These are phyloP conservation scores for Candida maesae DNA, from an alignment of 805 yeast genomes.

Conservation along the genomic window DNA sequence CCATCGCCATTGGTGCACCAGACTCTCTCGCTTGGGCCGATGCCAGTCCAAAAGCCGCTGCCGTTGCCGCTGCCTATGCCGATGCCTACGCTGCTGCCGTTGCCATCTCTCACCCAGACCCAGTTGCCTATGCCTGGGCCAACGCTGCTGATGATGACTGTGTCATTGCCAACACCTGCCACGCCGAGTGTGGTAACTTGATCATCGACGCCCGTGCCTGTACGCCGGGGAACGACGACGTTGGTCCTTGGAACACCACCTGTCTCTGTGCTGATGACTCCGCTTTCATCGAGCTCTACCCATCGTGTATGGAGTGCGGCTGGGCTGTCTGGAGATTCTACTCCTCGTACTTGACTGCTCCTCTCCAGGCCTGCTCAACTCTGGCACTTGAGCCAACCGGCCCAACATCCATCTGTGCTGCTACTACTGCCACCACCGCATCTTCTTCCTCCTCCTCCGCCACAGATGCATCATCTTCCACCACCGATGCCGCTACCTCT, in stretches of 20 bases:
- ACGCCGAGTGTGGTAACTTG: conserved; percentile 31
- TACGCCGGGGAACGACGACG: no score
- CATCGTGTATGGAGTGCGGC: conserved; percentile 33
- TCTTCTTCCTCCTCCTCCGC: conserved; percentile 1
- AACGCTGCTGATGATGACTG: conserved; percentile 25
- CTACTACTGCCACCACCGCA: not conserved
- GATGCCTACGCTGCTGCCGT: conserved; percentile 17
- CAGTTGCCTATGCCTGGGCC: conserved; percentile 24
- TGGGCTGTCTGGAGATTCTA: conserved; percentile 33
- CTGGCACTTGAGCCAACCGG: conserved; percentile 11
- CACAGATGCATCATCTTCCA: conserved; percentile 7
- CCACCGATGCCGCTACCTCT: conserved; percentile 11
- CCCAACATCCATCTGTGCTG: conserved; percentile 3
- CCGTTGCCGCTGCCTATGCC: conserved; percentile 15
- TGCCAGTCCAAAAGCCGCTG: conserved; percentile 17
- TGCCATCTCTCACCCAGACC: conserved; percentile 23
- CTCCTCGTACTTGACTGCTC: conserved; percentile 16
- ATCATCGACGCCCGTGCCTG: conserved; percentile 30
- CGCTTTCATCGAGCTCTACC: conserved; percentile 24
- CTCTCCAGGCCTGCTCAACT: conserved; percentile 8
- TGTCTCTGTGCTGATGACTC: conserved; percentile 27
- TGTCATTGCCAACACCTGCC: conserved; percentile 30
- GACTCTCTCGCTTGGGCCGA: conserved; percentile 17
- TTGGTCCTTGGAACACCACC: conserved; percentile 19
- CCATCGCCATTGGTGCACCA: conserved; percentile 9